Percentiles rank a stretch among this genome's conserved stretches.
phyloP scores from a whole-genome alignment of 257 asterid species.

The Solanum neorickii region DNA sequence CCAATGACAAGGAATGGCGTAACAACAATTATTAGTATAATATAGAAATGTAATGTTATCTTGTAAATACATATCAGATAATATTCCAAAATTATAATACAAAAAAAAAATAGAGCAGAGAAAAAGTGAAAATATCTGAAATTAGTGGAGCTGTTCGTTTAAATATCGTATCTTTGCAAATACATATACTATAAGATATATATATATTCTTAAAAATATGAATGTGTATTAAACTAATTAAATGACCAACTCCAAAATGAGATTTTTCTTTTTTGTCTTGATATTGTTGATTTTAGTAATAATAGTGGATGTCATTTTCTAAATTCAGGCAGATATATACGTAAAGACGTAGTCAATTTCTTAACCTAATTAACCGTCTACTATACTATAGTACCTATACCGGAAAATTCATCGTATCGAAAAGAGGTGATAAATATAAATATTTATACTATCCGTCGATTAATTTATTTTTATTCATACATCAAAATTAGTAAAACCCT shows the following conservation, averaged over 20 bases:
- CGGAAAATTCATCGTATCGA: background rate
- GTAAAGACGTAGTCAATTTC: background rate
- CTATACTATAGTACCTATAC: background rate
- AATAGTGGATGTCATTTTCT: background rate
- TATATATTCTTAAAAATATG: background rate
- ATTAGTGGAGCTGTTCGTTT: background rate
- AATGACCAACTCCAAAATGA: background rate
- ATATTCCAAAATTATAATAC: background rate
- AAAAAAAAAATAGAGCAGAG: background rate
- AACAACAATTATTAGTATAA: background rate
- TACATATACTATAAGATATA: background rate
- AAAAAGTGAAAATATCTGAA: background rate
- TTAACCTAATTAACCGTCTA: background rate
- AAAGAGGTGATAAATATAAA: background rate
- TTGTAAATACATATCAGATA: background rate
- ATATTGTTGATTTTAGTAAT: background rate
- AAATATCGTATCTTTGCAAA: background rate
- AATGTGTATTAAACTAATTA: background rate
- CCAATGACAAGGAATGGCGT: background rate
- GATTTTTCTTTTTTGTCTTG: background rate
- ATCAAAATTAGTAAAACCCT: too few relatives aligned
- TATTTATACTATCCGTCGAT: background rate
- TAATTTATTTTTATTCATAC: too few relatives aligned
- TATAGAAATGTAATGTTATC: background rate
- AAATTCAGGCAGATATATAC: background rate